Evolutionary conservation across 1,284 basidiomycete genomes (phyloP).

Genomic region (Cutaneotrichosporon sp.): DNA sequence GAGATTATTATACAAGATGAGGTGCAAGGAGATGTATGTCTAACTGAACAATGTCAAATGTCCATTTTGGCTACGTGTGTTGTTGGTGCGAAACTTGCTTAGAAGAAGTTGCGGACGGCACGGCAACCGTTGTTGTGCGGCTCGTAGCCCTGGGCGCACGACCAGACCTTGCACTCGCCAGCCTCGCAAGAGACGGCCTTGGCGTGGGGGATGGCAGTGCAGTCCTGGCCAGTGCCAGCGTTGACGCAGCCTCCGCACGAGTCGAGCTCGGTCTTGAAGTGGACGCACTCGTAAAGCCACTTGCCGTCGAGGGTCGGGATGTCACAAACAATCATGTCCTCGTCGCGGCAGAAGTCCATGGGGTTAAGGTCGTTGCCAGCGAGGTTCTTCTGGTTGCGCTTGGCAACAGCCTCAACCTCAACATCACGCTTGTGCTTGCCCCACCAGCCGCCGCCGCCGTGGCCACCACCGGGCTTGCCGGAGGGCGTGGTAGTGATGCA

Average conservation of each 20-base stretch:
- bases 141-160: conserved; percentile 57
- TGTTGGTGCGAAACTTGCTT: not conserved
- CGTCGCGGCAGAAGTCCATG: conserved; percentile 36
- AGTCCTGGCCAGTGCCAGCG: conserved; percentile 62
- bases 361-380: conserved; percentile 28
- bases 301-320: conserved; percentile 22
- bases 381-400: conserved; percentile 25
- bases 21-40: conserved; percentile 2
- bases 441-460: not conserved
- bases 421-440: conserved; percentile 4
- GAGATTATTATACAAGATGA: conserved; percentile 2
- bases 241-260: conserved; percentile 67
- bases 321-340: conserved; percentile 33
- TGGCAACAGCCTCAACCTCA: not conserved
- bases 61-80: not conserved
- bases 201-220: conserved; percentile 58
- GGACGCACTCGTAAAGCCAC: conserved; percentile 49
- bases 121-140: conserved; percentile 7
- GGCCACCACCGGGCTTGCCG: not conserved
- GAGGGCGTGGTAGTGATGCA: conserved; percentile 18
- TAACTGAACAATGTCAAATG: not conserved
- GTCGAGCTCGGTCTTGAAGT: conserved; percentile 44
- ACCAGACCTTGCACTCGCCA: conserved; percentile 60
- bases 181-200: conserved; percentile 64
- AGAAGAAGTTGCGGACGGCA: not conserved